Evolutionary conservation across 73 alveolate species (phyloP).

Genomic region (Symbiodinium pilosum): DNA sequence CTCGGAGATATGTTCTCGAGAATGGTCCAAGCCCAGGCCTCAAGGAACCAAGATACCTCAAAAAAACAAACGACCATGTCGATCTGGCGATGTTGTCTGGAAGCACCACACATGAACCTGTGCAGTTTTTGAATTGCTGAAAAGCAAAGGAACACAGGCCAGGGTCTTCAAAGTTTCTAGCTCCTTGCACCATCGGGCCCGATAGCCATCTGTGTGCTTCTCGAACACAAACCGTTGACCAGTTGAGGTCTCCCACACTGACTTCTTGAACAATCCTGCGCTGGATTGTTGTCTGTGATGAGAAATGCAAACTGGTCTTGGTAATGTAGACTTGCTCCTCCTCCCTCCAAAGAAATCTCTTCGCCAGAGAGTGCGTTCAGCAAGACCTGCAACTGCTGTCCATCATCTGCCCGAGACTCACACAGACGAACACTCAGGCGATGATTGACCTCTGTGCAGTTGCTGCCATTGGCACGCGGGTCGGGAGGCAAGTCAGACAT

Average conservation of each 20-base stretch:
- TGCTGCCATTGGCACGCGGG: neutral
- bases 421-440: neutral
- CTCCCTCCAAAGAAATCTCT: neutral
- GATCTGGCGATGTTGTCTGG: neutral
- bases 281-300: neutral
- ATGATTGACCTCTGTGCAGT: neutral
- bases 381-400: neutral
- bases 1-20: neutral
- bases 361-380: neutral
- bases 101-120: neutral
- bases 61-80: neutral
- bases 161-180: neutral
- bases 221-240: neutral
- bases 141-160: neutral
- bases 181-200: neutral
- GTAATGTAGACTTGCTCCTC: neutral
- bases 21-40: neutral
- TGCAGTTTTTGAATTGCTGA: neutral
- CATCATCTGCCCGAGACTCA: neutral
- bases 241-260: neutral
- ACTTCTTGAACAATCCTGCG: neutral
- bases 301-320: neutral
- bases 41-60: neutral
- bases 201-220: neutral
- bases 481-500: neutral